These are phyloP conservation scores for Exophiala bonariae DNA, from an alignment of 2,329 filamentous ascomycete species.

Conservation along the genomic window DNA sequence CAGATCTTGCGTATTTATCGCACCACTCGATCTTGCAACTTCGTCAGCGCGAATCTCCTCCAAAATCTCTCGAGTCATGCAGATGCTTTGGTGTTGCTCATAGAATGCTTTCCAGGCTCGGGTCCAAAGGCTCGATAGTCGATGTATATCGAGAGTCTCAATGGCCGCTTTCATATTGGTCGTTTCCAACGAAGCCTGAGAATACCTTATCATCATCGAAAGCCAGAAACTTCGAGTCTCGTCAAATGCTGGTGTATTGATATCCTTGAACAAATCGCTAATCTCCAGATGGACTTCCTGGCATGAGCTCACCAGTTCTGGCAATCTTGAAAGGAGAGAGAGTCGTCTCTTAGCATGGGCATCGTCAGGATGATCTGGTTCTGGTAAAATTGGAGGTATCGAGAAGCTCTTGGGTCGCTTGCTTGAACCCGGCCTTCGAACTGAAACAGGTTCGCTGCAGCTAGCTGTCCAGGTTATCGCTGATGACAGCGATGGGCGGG, in stretches of 20 bases:
- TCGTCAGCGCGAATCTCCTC: background rate
- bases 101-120: conserved; percentile 2
- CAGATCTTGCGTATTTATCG: background rate
- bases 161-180: background rate
- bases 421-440: too few species aligned
- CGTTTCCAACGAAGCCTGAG: background rate
- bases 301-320: background rate
- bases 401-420: background rate
- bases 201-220: background rate
- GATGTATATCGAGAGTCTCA: background rate
- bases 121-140: conserved; percentile 7
- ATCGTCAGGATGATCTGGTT: background rate
- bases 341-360: background rate
- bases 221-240: background rate
- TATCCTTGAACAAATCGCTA: background rate
- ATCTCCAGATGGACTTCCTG: background rate
- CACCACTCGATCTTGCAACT: too few species aligned
- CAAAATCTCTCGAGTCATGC: background rate
- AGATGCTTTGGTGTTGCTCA: background rate
- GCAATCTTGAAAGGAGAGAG: background rate
- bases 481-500: background rate
- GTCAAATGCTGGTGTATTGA: background rate
- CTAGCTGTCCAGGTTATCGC: too few species aligned
- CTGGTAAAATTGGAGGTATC: background rate
- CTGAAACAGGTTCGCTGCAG: too few species aligned